Base-by-base conservation (phyloP, 768 basidiomycete species). In the Lactarius tabidus region DNA sequence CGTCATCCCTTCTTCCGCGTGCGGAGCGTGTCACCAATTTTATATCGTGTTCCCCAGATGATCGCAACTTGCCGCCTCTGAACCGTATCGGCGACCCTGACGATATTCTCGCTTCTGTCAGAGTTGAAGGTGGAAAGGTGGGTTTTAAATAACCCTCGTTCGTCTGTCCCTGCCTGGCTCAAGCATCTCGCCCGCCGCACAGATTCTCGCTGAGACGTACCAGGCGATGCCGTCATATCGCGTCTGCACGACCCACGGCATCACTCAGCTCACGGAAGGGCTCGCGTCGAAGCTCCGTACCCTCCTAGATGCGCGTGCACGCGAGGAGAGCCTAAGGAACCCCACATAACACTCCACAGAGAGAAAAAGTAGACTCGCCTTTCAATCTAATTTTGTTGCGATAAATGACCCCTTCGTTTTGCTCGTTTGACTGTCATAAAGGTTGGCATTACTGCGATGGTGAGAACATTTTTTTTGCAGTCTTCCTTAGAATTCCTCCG, bases 181-280 rank as follows among this genome's bases (percentile, higher is more conserved):
- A 57, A 26, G 23, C 23, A 3, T 15, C 14, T 7, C 12, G 12
- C 10, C 8, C 4, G 62, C 41, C 56, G 43, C 20, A 48, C 69
- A 90, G 89, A 87, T 91, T 36, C 71, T 82, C 12, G 71, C 85
- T 0, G 85, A 89, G 31, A 93, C 91, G 2, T 93, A 93, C 69
- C 84, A 89, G 71, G 81, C 88, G 6, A 93, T 93, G 91, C 90
- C 91, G 0, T 81, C 91, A 8, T 93, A 93, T 73, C 84, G 92
- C 23, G 65, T 93, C 20, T 91, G 88, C 74, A 93, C 92, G 1
- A 74, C 82, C 14, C 89, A 92, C 64, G 92, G 91, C 2, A 75
- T 89, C 0, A 79, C 81, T 1, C 83, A 84, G 64, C 80, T 93
- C 57, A 90, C 90, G 0, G 83, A 85, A 6, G 90, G 88, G 3